Evolutionary conservation across 257 asterid genomes (phyloP), one percentile per base, ranked within the genome.

Genomic region (Forsythia suspensa): DNA sequence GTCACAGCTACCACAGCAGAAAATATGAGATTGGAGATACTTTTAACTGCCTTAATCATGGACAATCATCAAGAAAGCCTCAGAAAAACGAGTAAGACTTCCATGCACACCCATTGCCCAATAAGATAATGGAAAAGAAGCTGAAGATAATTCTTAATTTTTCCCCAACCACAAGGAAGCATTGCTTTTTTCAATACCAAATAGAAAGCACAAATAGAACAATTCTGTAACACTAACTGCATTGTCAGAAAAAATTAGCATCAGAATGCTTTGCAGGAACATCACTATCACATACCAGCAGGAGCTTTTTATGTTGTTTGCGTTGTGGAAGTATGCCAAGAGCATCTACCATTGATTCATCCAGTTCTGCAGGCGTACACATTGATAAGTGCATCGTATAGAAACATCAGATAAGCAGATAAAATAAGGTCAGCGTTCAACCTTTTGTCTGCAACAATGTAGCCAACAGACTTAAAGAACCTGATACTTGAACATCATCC

Each of bases 301-400:
- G 89, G 80, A 90, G 90, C 85, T 92, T 94, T 80, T 96, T 96
- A 80, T 92, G 98, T 76, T 96, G 98, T 86, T 94, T 96, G 75
- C 98, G 88, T 80, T 94, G 97, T 65, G 98, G 99, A 79, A 96
- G 97, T 84, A 96, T 91, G 76, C 99, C 99, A 83, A 95, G 95
- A 81, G 98, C 98, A 80, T 95, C 99, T 80, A 93, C 92, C 88
- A 90, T 95, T 59, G 97, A 89, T 84, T 95, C 99, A 76, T 95
- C 97, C 85, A 95, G 86, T 87, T 95, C 99, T 95, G 93, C 84
- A 87, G 71, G 68, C 77, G 77, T 51, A 81, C 39, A 70, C 46
- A 69, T 71, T 75, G 72, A 34, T 85, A 75, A 84, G 82, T 72
- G 73, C 70, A 65, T 67, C 48, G 79, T 72, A 48, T 42, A 70